Conservation (phyloP, 179 eudicot genomes). For the Amaranthus tricolor region DNA sequence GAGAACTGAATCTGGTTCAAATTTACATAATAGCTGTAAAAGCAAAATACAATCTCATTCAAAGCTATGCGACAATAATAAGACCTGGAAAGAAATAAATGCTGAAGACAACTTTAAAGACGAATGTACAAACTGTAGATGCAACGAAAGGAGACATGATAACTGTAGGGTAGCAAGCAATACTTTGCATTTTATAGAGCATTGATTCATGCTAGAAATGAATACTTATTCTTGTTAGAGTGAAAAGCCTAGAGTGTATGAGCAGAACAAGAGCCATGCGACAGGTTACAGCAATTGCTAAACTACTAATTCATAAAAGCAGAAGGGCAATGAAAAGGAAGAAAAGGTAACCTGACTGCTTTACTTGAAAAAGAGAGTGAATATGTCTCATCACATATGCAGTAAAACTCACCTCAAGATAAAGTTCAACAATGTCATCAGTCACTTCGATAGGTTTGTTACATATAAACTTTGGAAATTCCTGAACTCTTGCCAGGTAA, state of each 20-base stretch:
- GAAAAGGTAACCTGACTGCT: too few relatives aligned
- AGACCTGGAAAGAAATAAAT: neutral
- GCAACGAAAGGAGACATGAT: neutral
- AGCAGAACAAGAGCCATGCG: too few relatives aligned
- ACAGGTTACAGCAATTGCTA: too few relatives aligned
- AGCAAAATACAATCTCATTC: slow-evolving; percentile 11
- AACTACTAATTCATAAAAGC: too few relatives aligned
- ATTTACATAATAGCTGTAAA: slow-evolving; percentile 79
- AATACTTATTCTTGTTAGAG: neutral
- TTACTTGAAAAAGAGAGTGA: neutral
- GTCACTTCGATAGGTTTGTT: slow-evolving; percentile 65
- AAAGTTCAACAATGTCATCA: slow-evolving; percentile 75
- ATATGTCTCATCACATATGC: neutral
- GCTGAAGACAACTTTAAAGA: neutral
- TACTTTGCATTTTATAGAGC: neutral
- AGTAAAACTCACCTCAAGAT: slow-evolving; percentile 62
- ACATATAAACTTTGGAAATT: slow-evolving; percentile 55
- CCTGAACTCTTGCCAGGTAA: slow-evolving; percentile 58
- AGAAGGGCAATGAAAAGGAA: too few relatives aligned
- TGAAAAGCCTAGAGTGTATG: neutral
- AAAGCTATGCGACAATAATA: neutral
- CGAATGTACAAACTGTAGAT: neutral
- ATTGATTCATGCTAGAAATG: neutral
- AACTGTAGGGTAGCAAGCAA: neutral
- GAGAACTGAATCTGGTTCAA: slow-evolving; percentile 77